A percentile compares a stretch with the other conserved stretches of the same genome.
Evolutionary conservation across 225 moss, liverwort and hornwort species (phyloP).

Genomic region (Climacium dendroides): DNA sequence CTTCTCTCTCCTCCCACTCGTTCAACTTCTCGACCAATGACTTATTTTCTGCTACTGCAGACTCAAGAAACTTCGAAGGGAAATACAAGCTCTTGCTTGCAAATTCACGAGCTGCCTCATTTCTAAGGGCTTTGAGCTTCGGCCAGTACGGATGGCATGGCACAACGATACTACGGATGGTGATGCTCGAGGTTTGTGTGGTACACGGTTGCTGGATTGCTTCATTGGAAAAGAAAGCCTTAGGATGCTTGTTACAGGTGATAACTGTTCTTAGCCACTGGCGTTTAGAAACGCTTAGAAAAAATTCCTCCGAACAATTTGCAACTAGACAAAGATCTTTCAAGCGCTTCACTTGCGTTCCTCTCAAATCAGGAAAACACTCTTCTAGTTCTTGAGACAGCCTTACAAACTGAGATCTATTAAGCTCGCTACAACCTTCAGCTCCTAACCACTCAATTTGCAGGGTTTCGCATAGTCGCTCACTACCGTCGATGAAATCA

Average conservation of each 20-base stretch:
- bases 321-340: too few species aligned
- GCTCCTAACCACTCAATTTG: too few species aligned
- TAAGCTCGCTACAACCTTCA: too few species aligned
- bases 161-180: not conserved
- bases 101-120: not conserved
- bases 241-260: not conserved
- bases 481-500: too few species aligned
- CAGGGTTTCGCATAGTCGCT: too few species aligned
- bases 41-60: not conserved
- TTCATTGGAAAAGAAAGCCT: not conserved
- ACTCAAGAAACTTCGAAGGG: not conserved
- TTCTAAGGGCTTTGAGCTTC: not conserved
- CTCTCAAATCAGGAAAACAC: too few species aligned
- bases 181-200: not conserved
- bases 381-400: too few species aligned
- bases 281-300: too few species aligned
- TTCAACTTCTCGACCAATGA: not conserved
- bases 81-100: not conserved
- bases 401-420: too few species aligned
- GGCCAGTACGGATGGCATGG: not conserved
- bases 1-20: not conserved
- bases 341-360: too few species aligned
- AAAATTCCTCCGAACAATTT: too few species aligned
- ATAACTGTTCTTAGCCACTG: too few species aligned
- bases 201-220: not conserved